Evolutionary conservation across 805 yeast genomes (phyloP).

Genomic region (Pichia gijzeniarum): DNA sequence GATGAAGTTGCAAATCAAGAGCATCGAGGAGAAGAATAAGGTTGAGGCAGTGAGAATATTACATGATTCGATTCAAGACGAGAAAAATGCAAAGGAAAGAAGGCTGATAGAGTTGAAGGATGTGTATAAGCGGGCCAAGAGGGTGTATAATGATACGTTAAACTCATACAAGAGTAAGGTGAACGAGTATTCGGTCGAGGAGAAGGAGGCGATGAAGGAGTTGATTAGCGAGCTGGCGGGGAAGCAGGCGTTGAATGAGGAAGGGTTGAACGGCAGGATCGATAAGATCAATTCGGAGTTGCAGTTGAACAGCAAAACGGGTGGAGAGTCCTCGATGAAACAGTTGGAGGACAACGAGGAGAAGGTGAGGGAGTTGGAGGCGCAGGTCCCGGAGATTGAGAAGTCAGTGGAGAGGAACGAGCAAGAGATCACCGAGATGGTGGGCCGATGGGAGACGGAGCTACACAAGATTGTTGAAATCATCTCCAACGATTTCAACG

Average conservation of each 20-base stretch:
- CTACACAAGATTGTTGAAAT: constrained; percentile 44
- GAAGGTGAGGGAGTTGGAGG: constrained; percentile 33
- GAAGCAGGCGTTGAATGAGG: constrained; percentile 31
- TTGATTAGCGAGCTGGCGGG: constrained; percentile 30
- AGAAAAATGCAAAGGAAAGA: constrained; percentile 22
- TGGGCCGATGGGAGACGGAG: constrained; percentile 55
- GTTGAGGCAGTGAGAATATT: constrained; percentile 18
- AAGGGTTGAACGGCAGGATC: constrained; percentile 33
- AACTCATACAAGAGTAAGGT: constrained; percentile 32
- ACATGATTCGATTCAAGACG: constrained; percentile 26
- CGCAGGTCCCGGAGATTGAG: constrained; percentile 33
- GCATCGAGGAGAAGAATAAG: constrained; percentile 36
- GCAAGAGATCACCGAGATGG: constrained; percentile 9
- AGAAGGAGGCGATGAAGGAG: constrained; percentile 36
- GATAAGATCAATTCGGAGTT: constrained; percentile 37
- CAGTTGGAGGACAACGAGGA: constrained; percentile 34
- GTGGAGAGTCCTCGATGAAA: constrained; percentile 24
- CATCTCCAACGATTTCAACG: constrained; percentile 60
- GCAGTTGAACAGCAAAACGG: constrained; percentile 22
- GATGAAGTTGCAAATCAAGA: constrained; percentile 17
- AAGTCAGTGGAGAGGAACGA: constrained; percentile 34
- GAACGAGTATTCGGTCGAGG: constrained; percentile 33
- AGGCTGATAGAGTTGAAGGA: constrained; percentile 14
- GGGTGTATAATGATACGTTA: constrained; percentile 16
- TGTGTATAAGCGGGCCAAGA: constrained; percentile 17